Evolutionary conservation across 805 yeast species (phyloP), one percentile per base, ranked within the genome.

Genomic region (Debaryomyces castellii): DNA sequence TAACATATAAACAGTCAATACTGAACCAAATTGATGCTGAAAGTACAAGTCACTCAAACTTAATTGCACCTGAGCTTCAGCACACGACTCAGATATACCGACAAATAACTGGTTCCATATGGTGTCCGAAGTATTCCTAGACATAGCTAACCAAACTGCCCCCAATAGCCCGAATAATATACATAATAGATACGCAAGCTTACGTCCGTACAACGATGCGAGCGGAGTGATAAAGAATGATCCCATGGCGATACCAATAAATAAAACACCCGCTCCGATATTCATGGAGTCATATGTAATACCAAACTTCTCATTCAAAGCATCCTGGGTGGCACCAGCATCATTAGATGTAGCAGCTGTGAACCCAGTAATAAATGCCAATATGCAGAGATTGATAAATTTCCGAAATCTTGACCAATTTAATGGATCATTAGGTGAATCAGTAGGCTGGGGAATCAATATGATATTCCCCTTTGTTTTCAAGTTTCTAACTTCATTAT

Each of bases 321-420:
- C 63, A 48, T 73, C 80, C 42, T 74, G 78, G 3, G 74, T 68
- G 1, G 79, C 71, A 16, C 77, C 74, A 16, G 80, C 77, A 53
- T 71, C 73, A 54, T 77, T 77, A 21, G 79, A 63, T n/a, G 76
- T 62, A 2, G 81, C 82, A 3, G 80, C 77, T 0, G 79, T 68
- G 42, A 74, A 69, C 0, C 73, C 78, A 0, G 79, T 74, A 33
- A 75, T 61, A 38, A 69, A 57, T 3, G 71, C 64, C 16, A 77
- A 48, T 9, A 76, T 51, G n/a, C 62, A 40, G 48, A 74, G 68
- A 44, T 76, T 75, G 47, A 66, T 46, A 0, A 61, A 28, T 45
- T 77, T 77, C 38, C 74, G 61, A 46, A 50, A 25, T 5, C 25
- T 11, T 4, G 58, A 40, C 77, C 80, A 76, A 53, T 76, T 76